Conservation (phyloP, 176 grass and related monocot genomes). For the Oryza meyeriana region DNA sequence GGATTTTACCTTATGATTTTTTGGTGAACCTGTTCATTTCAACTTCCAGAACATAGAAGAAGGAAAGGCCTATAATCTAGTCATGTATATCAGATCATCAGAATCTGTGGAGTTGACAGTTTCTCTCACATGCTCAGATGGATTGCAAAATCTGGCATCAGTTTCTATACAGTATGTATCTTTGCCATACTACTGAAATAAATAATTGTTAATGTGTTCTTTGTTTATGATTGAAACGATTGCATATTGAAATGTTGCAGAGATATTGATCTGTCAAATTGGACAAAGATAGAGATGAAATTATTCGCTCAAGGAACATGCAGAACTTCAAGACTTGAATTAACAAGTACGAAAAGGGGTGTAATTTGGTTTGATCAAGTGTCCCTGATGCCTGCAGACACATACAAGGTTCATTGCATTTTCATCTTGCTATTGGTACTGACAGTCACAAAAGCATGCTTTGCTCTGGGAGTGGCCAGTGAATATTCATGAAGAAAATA, state of each 20-base stretch:
- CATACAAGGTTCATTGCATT: conserved; percentile 37
- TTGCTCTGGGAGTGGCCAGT: background rate
- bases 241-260: conserved; percentile 1
- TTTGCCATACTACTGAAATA: background rate
- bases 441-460: background rate
- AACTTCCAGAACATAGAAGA: conserved; percentile 80
- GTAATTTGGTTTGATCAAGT: conserved; percentile 56
- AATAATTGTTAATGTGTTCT: background rate
- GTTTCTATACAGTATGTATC: conserved; percentile 15
- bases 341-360: conserved; percentile 43
- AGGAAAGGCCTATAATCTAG: conserved; percentile 71
- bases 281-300: conserved; percentile 35
- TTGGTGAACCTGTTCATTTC: conserved; percentile 11
- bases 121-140: conserved; percentile 35
- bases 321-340: conserved; percentile 43
- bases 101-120: conserved; percentile 43
- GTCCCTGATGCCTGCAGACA: conserved; percentile 48
- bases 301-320: conserved; percentile 37
- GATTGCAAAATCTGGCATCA: conserved; percentile 20
- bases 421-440: background rate
- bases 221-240: background rate
- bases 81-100: too few species aligned
- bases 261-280: background rate
- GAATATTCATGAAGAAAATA: background rate
- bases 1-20: conserved; percentile 1